A percentile compares a stretch with the other conserved stretches of the same genome.
phyloP scores from a whole-genome alignment of 805 yeast genomes.

The Wickerhamomyces chambardii region DNA sequence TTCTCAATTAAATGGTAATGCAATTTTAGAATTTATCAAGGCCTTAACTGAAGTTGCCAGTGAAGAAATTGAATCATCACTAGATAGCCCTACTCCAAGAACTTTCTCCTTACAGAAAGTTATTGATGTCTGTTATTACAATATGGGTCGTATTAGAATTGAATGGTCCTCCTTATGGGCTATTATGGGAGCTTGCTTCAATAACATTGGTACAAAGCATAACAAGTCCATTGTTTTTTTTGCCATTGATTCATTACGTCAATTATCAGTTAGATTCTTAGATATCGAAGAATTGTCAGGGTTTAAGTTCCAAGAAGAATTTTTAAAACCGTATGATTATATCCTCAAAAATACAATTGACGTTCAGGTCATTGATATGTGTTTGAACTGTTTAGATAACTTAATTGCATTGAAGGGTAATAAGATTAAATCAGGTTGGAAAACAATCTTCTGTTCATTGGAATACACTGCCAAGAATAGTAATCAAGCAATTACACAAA shows the following conservation, averaged over 20 bases:
- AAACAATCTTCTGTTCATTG: constrained; percentile 72
- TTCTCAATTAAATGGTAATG: constrained; percentile 68
- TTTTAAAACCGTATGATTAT: constrained; percentile 82
- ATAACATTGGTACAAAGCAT: constrained; percentile 71
- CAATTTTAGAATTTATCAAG: constrained; percentile 78
- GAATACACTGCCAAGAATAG: constrained; percentile 60
- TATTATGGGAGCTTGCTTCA: constrained; percentile 85
- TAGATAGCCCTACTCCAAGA: constrained; percentile 75
- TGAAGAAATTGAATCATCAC: constrained; percentile 88
- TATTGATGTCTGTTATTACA: constrained; percentile 96
- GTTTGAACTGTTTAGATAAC: constrained; percentile 80
- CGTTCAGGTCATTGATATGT: constrained; percentile 75
- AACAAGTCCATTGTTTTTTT: constrained; percentile 75
- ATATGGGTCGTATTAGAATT: constrained; percentile 91
- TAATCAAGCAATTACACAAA: constrained; percentile 49
- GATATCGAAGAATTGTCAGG: constrained; percentile 92
- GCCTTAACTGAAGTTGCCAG: constrained; percentile 81
- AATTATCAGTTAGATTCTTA: constrained; percentile 83
- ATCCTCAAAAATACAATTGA: constrained; percentile 62
- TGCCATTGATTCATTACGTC: constrained; percentile 91
- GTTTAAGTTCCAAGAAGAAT: constrained; percentile 92
- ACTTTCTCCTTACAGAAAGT: constrained; percentile 90
- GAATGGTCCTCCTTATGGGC: constrained; percentile 97
- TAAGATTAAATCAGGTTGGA: constrained; percentile 90
- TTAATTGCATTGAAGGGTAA: constrained; percentile 71